Conservation (phyloP, 768 basidiomycete genomes). For the Suillus ampliporus region DNA sequence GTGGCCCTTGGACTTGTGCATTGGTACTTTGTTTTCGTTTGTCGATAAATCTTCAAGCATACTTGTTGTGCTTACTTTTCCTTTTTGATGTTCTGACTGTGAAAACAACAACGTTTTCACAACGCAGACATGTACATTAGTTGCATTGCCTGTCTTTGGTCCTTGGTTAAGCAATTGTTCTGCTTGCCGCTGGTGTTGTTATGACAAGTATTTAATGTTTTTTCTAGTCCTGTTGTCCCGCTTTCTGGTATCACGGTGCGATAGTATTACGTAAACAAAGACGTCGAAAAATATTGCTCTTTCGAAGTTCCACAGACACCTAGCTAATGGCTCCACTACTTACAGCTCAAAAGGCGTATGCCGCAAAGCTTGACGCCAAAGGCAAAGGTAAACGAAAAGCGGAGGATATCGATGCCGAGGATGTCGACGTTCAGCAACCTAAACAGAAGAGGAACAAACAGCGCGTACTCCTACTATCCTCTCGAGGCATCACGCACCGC, state of each 20-base stretch:
- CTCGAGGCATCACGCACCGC: constrained; percentile 91
- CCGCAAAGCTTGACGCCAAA: constrained; percentile 49
- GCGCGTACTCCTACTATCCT: constrained; percentile 90
- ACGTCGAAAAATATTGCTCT: constrained; percentile 1
- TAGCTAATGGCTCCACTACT: constrained; percentile 65
- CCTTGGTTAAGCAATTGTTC: constrained; percentile 5
- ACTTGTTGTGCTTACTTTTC: constrained; percentile 1
- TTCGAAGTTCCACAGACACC: constrained; percentile 2
- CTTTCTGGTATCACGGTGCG: not conserved
- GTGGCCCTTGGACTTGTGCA: constrained; percentile 4
- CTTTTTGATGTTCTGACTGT: constrained; percentile 1
- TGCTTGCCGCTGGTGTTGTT: constrained; percentile 4
- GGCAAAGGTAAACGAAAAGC: constrained; percentile 66
- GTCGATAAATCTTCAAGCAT: not conserved
- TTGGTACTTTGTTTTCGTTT: not conserved
- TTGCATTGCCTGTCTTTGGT: constrained; percentile 1
- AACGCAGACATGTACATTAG: constrained; percentile 9
- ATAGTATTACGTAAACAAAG: constrained; percentile 30
- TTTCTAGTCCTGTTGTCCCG: not conserved
- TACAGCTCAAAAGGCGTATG: constrained; percentile 65
- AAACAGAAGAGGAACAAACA: constrained; percentile 90
- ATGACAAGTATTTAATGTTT: constrained; percentile 5
- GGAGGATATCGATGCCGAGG: constrained; percentile 65
- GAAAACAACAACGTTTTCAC: not conserved
- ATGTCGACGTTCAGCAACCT: constrained; percentile 43